phyloP scores from a whole-genome alignment of 169 alveolate genomes.

The Plasmodium fragile region DNA sequence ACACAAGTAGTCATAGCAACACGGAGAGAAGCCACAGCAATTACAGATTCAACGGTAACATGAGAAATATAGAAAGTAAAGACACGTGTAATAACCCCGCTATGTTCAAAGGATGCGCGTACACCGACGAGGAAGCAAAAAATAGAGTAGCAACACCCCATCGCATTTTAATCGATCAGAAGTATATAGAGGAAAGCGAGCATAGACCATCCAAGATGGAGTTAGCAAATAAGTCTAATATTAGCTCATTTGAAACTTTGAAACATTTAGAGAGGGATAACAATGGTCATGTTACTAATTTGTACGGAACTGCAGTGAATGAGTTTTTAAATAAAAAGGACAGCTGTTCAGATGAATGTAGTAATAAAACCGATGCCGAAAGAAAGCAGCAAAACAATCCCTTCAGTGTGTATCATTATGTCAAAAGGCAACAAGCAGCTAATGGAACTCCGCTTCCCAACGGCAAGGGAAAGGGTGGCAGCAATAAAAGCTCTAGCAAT shows the following conservation, averaged over 20 bases:
- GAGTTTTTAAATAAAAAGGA: conserved; percentile 6
- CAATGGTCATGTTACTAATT: neutral
- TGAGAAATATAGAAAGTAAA: neutral
- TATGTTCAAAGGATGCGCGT: conserved; percentile 2
- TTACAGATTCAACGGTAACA: neutral
- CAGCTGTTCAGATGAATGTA: neutral
- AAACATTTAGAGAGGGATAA: conserved; percentile 18
- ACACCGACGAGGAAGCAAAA: conserved; percentile 9
- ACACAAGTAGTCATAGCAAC: neutral
- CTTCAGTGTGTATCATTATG: conserved; percentile 31
- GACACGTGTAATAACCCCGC: neutral
- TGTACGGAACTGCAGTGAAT: conserved; percentile 4
- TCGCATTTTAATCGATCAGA: neutral
- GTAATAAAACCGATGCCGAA: neutral
- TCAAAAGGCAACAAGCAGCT: neutral
- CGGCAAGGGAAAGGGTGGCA: neutral
- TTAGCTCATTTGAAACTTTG: conserved; percentile 14
- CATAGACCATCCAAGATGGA: neutral
- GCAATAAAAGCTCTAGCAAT: neutral
- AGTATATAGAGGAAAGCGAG: conserved; percentile 12
- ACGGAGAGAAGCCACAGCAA: neutral
- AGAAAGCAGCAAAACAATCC: conserved; percentile 34
- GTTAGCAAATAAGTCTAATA: conserved; percentile 14
- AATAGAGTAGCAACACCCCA: neutral
- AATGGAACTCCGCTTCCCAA: neutral